phyloP scores from a whole-genome alignment of 139 green algal genomes.

The Spirogloea muscicola region DNA sequence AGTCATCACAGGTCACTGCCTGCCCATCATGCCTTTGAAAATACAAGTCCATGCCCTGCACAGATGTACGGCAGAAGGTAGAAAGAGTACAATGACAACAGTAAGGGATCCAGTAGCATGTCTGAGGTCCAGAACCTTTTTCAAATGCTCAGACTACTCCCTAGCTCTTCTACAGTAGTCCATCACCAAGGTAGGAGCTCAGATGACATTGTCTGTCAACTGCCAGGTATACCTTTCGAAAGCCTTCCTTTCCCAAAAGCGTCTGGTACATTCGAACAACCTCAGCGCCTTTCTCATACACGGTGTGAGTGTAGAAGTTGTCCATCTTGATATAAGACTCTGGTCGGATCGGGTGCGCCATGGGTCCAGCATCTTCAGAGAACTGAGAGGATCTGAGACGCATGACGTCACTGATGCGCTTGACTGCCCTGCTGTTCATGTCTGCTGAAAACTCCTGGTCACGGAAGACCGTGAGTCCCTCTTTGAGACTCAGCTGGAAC shows the following conservation, averaged over 20 bases:
- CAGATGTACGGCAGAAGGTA: too few relatives aligned
- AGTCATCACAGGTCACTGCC: slow-evolving; percentile 98
- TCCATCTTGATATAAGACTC: slow-evolving; percentile 99
- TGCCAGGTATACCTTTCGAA: too few relatives aligned
- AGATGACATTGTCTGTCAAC: too few relatives aligned
- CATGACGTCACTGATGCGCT: slow-evolving; percentile 84
- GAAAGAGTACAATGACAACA: too few relatives aligned
- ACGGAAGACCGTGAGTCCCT: slow-evolving; percentile 87
- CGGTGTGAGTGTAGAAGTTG: slow-evolving; percentile 97
- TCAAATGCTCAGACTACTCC: too few relatives aligned
- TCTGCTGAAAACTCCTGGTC: slow-evolving; percentile 81
- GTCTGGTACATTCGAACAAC: slow-evolving; percentile 88
- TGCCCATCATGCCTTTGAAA: slow-evolving; percentile 93
- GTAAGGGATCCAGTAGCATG: too few relatives aligned
- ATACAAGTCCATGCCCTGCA: slow-evolving; percentile 94
- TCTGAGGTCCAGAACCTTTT: too few relatives aligned
- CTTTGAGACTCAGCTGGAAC: slow-evolving; percentile 97
- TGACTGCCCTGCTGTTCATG: slow-evolving; percentile 89
- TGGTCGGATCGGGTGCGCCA: slow-evolving; percentile 93
- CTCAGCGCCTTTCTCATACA: slow-evolving; percentile 76
- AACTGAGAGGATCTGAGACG: slow-evolving; percentile 82
- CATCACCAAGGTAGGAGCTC: too few relatives aligned
- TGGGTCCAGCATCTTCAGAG: slow-evolving; percentile 85
- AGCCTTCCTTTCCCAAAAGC: slow-evolving; percentile 87
- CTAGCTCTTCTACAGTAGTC: too few relatives aligned